Conservation (phyloP, 2,329 filamentous ascomycete genomes). For the Blumeria hordei region DNA sequence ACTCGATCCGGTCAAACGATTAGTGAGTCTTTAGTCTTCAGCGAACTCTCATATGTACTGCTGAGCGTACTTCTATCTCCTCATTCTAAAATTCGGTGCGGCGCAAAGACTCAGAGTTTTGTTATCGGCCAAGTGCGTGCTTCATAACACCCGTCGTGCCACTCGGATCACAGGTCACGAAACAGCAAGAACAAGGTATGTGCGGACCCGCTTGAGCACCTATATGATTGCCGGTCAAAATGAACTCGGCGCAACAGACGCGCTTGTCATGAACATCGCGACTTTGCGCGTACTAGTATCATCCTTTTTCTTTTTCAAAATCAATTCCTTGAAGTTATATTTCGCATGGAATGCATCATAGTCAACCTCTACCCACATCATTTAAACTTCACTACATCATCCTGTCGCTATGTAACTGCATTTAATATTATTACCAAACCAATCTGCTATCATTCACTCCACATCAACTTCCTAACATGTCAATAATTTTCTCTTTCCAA, state of each 20-base stretch:
- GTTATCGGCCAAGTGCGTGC: neutral
- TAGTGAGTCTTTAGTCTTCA: neutral
- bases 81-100: neutral
- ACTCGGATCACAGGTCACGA: neutral
- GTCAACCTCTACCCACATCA: neutral
- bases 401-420: neutral
- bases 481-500: neutral
- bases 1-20: neutral
- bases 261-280: too few relatives aligned
- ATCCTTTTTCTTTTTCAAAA: neutral
- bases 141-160: neutral
- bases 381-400: neutral
- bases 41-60: neutral
- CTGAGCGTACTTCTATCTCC: neutral
- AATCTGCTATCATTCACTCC: too few relatives aligned
- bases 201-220: neutral
- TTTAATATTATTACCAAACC: neutral
- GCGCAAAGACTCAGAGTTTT: neutral
- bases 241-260: too few relatives aligned
- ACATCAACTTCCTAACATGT: too few relatives aligned
- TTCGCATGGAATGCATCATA: neutral
- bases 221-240: too few relatives aligned
- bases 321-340: neutral
- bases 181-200: constrained; percentile 1
- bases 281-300: too few relatives aligned